These are phyloP conservation scores for Austroboletus niveus DNA, from an alignment of 1,284 basidiomycete species.

Conservation along the genomic window DNA sequence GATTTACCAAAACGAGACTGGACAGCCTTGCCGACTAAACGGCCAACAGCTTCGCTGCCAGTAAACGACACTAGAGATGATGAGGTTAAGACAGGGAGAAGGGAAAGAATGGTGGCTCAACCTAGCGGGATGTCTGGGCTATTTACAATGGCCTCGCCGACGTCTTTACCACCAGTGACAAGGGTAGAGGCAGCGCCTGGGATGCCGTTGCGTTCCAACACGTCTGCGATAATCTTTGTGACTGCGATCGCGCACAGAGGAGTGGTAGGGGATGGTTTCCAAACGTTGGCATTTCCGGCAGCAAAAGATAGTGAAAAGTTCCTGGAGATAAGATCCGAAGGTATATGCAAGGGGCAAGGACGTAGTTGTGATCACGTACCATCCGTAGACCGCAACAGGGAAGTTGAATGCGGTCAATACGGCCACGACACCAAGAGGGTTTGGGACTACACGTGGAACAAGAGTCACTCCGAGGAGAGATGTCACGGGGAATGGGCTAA, in stretches of 20 bases:
- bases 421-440: conserved; percentile 90
- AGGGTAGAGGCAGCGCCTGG: conserved; percentile 83
- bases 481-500: conserved; percentile 23
- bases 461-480: conserved; percentile 7
- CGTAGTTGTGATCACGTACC: conserved; percentile 41
- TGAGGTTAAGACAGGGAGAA: conserved; percentile 1
- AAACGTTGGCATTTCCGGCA: conserved; percentile 90
- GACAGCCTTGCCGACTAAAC: conserved; percentile 79
- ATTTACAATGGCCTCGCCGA: conserved; percentile 77
- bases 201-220: conserved; percentile 80
- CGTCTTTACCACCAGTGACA: conserved; percentile 79
- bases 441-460: conserved; percentile 62
- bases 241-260: conserved; percentile 87
- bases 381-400: conserved; percentile 88
- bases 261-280: conserved; percentile 93
- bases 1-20: conserved; percentile 81
- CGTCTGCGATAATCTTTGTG: conserved; percentile 78
- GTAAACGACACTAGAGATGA: conserved; percentile 79
- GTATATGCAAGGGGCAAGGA: conserved; percentile 1
- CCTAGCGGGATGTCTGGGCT: conserved; percentile 75
- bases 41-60: conserved; percentile 86
- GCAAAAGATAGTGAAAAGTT: conserved; percentile 88
- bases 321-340: conserved; percentile 44
- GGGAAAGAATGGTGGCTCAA: conserved; percentile 27
- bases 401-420: conserved; percentile 94